phyloP scores from a whole-genome alignment of 805 yeast genomes.

The Wickerhamomyces bisporus region DNA sequence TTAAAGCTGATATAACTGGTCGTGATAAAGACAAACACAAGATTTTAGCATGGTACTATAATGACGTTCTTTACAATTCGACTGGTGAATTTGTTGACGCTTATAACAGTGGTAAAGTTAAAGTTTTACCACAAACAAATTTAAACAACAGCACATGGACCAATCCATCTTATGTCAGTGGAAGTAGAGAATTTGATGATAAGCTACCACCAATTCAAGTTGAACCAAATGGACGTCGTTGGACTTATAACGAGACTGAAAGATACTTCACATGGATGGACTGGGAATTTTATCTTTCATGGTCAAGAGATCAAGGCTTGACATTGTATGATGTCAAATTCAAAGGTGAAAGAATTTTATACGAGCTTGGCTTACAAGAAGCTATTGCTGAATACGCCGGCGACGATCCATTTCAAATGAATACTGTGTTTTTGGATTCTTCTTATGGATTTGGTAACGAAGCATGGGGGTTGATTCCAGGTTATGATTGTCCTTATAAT shows the following conservation, averaged over 20 bases:
- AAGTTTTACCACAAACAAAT: slow-evolving; percentile 13
- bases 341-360: slow-evolving; percentile 26
- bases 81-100: slow-evolving; percentile 22
- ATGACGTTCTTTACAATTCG: slow-evolving; percentile 18
- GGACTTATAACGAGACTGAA: slow-evolving; percentile 21
- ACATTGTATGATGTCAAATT: slow-evolving; percentile 23
- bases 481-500: slow-evolving; percentile 26
- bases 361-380: slow-evolving; percentile 25
- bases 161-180: slow-evolving; percentile 13
- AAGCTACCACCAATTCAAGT: slow-evolving; percentile 19
- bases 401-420: slow-evolving; percentile 27
- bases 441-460: slow-evolving; percentile 26
- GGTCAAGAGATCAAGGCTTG: slow-evolving; percentile 24
- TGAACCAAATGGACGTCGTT: slow-evolving; percentile 26
- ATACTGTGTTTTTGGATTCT: slow-evolving; percentile 22
- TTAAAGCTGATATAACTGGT: slow-evolving; percentile 20
- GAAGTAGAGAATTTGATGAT: slow-evolving; percentile 20
- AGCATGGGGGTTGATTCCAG: slow-evolving; percentile 26
- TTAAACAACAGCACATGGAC: slow-evolving; percentile 4
- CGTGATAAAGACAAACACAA: slow-evolving; percentile 13
- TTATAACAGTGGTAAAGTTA: slow-evolving; percentile 16
- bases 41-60: slow-evolving; percentile 20
- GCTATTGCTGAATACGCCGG: slow-evolving; percentile 28
- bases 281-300: slow-evolving; percentile 24
- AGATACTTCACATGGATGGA: slow-evolving; percentile 28